Base-by-base conservation (phyloP, 2,329 filamentous ascomycete genomes). In the Aspergillus ustus region DNA sequence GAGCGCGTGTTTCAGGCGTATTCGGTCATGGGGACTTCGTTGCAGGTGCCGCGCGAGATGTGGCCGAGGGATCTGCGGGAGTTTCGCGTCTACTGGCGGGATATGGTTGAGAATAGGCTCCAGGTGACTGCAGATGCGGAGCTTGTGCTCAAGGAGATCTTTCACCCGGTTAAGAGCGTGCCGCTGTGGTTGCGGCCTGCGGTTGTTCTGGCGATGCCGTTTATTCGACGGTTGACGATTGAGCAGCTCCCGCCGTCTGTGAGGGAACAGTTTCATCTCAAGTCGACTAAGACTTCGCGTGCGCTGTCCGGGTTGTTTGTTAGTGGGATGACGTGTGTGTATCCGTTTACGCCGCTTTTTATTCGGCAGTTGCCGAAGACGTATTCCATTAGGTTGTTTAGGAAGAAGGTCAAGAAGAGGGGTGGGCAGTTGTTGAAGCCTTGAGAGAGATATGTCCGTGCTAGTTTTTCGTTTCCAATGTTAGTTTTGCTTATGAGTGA, bases 21-120 rank as follows among this genome's bases (percentile, higher is more conserved):
- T 22, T 58, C 55, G 4, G 29, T 50, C 34, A 58, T 58, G 55
- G 55, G 55, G 17, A 58, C 55, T 7, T 58, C 46, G 3, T 20
- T 58, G 19, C 55, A 58, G 28, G 55, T 58, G 2, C 55, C 55
- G 5, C 55, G 45, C 7, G 46, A 58, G 31, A 58, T 58, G 46
- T 58, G 55, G 55, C 34, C 34, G 11, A 13, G 34, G 8, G 34
- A 40, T 4, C 34, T 40, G 11, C 34, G 34, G 11, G 34, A 9
- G 11, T 40, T 40, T 2, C 34, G 34, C 34, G 4, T 40, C 34
- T 40, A 40, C 34, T 40, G 34, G 45, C 55, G 43, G 11, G 55
- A 58, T n/a, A 58, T 58, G 45, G 25, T 51, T 15, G 19, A 58
- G n/a, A 58, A 58, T 20, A 45, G 43, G 7, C 55, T 58, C 15